Evolutionary conservation across 2,329 filamentous ascomycete species (phyloP), one percentile per base, ranked within the genome.

Genomic region (Amphichorda felina): DNA sequence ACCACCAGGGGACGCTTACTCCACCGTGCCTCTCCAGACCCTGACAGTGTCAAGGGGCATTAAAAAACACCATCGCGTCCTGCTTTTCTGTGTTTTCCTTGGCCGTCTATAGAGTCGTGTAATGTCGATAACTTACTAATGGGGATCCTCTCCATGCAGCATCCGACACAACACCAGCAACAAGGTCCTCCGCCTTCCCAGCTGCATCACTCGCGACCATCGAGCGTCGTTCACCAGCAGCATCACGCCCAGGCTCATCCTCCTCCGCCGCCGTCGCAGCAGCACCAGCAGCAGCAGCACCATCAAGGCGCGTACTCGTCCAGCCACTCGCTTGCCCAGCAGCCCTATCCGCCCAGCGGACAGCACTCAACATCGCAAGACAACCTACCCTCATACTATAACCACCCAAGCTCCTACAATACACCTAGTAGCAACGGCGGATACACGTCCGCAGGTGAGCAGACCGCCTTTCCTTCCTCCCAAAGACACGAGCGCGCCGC

Each of bases 371-470:
- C 65, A 50, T 69, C 70, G 30, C 79, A 79, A 50, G 82, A 93
- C 40, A 57, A 49, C 47, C 63, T 82, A 35, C 70, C 77, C 49
- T 93, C 77, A 49, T 94, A 89, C 60, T 77, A 82, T 53, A 74
- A 81, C 39, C 83, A 91, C 54, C 75, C 82, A 43, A 85, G 79
- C 55, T 75, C 84, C 9, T 94, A 94, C 64, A 87, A 81, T 61
- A 81, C 84, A 37, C 79, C 83, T 46, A 85, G 81, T 62, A 75
- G 81, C 41, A 78, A 82, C 37, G 83, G 81, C 60, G 82, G 82
- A 63, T 94, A 94, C 61, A 79, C 84, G 44, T 85, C 86, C 54
- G 82, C 83, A 67, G 84, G 85, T 91, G 64, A 69, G 80, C 68
- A 21, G 7, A n/a, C 26, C 9, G 15, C 21, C 18, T 8, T 9